Conservation (phyloP, 495 filamentous ascomycete species). For the Pyrenula massariospora region DNA sequence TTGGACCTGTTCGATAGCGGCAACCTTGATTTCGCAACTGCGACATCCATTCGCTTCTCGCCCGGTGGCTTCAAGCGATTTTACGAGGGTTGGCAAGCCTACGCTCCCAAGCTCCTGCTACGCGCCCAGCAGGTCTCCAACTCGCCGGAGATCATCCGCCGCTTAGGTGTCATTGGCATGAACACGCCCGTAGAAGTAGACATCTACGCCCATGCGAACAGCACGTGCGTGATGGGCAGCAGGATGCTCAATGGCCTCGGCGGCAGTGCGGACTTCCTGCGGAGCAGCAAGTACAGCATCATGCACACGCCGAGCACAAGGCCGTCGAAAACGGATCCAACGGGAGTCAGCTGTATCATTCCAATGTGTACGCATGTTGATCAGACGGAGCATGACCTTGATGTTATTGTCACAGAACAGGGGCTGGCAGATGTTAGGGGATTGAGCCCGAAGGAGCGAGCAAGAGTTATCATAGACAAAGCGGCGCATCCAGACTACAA, state of each 20-base stretch:
- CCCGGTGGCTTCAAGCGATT: slow-evolving; percentile 88
- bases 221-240: slow-evolving; percentile 79
- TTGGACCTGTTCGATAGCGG: slow-evolving; percentile 88
- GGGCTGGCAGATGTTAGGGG: slow-evolving; percentile 78
- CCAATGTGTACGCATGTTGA: slow-evolving; percentile 90
- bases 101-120: slow-evolving; percentile 73
- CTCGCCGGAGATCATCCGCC: slow-evolving; percentile 87
- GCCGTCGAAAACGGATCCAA: slow-evolving; percentile 72
- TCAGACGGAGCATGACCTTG: slow-evolving; percentile 86
- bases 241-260: slow-evolving; percentile 90
- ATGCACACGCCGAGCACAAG: slow-evolving; percentile 84
- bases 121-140: slow-evolving; percentile 83
- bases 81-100: slow-evolving; percentile 75
- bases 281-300: slow-evolving; percentile 75
- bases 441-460: slow-evolving; percentile 67
- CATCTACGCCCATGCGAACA: slow-evolving; percentile 91
- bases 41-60: slow-evolving; percentile 84
- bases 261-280: slow-evolving; percentile 80
- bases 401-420: slow-evolving; percentile 78
- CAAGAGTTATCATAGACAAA: slow-evolving; percentile 77
- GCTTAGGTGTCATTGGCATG: slow-evolving; percentile 85
- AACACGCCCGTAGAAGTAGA: slow-evolving; percentile 92
- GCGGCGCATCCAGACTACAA: slow-evolving; percentile 80
- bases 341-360: slow-evolving; percentile 77
- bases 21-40: slow-evolving; percentile 81